phyloP scores from a whole-genome alignment of 1,139 yeast species.

The Pichia sp. region DNA sequence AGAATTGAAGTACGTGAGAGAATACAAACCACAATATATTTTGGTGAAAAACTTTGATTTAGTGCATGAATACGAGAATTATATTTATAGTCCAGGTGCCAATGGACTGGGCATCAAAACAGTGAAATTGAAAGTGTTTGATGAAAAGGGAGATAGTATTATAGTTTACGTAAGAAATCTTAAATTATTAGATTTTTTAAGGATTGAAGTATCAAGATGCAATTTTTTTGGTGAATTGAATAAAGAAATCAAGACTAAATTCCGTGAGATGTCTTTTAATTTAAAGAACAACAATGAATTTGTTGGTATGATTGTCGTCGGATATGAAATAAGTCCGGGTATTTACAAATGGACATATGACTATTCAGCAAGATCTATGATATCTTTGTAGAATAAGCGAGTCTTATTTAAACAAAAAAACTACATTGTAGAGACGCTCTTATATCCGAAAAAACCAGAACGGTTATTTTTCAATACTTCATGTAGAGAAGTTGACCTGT shows the following conservation, averaged over 20 bases:
- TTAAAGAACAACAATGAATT: neutral
- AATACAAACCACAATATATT: slow-evolving; percentile 3
- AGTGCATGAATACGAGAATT: neutral
- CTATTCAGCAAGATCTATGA: neutral
- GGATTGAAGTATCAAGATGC: neutral
- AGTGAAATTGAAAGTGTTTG: slow-evolving; percentile 1
- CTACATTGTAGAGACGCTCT: no score
- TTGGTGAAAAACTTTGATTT: neutral
- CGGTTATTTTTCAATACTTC: no score
- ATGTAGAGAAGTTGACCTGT: no score
- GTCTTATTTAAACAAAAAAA: neutral
- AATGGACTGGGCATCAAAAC: neutral
- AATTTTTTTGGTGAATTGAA: neutral
- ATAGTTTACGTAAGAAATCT: neutral
- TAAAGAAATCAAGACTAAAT: neutral
- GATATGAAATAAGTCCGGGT: neutral
- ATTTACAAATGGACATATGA: slow-evolving; percentile 9
- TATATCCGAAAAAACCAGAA: no score
- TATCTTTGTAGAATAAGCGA: neutral
- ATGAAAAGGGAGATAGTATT: slow-evolving; percentile 2
- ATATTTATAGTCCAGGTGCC: neutral
- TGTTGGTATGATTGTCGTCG: slow-evolving; percentile 6
- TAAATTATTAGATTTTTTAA: slow-evolving; percentile 5
- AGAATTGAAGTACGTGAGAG: neutral
- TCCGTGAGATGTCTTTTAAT: neutral